Evolutionary conservation across 805 yeast species (phyloP), one percentile per base, ranked within the genome.

Genomic region (Zygosaccharomyces rouxii): DNA sequence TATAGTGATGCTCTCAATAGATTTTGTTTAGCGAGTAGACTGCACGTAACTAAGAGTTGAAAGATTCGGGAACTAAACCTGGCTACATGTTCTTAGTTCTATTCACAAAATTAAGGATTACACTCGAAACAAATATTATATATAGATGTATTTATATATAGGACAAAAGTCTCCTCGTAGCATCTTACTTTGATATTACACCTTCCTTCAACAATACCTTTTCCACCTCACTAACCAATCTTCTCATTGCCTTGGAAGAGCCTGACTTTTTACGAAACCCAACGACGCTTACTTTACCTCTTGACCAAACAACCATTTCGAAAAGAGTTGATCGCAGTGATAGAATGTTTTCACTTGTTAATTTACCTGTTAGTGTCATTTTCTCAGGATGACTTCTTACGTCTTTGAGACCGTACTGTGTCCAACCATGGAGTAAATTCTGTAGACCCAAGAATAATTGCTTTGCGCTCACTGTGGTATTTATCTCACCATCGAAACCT

Each of bases 341-440:
- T 57, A 84, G 68, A 2, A 83, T 71, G 64, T 85, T 84, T 49
- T 74, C 72, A 55, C 77, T 80, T 1, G 87, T 72, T 29, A 85
- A 76, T 16, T 78, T 73, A 46, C 89, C 90, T n/a, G 75, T 76
- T 26, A 85, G 71, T 28, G 71, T 71, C 56, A 70, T 63, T 5
- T 69, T 63, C 3, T 69, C 64, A 18, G 72, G 69, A 55, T 75
- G 75, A 40, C 77, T 66, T 33, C 66, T 69, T 50, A 85, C 72
- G 51, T 79, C 75, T 55, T 76, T 78, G 57, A 85, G 67, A 7
- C 94, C 92, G 57, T 84, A 84, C 51, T 77, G 79, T 11, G 79
- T 75, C 94, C 94, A 85, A 14, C 84, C 80, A 39, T 66, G 71
- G 54, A 85, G 69, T 47, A 85, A 73, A 38, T 85, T 79, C 60